Evolutionary conservation across 805 yeast species (phyloP).

Genomic region (Ogataea corticis): DNA sequence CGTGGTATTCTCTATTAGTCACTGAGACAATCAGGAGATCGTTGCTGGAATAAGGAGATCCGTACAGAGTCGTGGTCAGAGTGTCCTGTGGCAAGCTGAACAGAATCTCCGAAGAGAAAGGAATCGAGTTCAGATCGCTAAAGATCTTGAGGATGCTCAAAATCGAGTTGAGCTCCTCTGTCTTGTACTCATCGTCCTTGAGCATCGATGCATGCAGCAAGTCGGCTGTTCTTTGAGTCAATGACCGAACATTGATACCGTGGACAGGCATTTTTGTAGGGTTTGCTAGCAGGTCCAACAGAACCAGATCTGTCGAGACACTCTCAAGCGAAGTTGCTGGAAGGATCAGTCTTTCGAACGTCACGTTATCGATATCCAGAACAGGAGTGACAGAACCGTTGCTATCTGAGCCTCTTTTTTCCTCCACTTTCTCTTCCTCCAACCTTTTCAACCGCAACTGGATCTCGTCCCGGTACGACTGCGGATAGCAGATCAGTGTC

Average conservation of each 20-base stretch:
- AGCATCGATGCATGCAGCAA: constrained; percentile 61
- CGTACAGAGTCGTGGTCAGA: constrained; percentile 25
- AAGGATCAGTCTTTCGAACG: constrained; percentile 26
- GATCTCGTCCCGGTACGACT: constrained; percentile 54
- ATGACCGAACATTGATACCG: constrained; percentile 56
- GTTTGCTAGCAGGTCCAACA: constrained; percentile 30
- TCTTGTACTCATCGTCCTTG: constrained; percentile 20
- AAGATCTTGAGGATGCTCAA: constrained; percentile 35
- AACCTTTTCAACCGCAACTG: constrained; percentile 30
- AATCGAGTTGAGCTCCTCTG: constrained; percentile 38
- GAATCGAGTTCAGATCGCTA: constrained; percentile 31
- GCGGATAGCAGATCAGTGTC: constrained; percentile 62
- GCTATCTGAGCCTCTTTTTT: constrained; percentile 30
- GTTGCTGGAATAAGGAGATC: constrained; percentile 17
- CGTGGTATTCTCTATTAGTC: constrained; percentile 22
- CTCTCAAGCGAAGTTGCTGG: constrained; percentile 31
- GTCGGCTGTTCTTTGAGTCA: constrained; percentile 70
- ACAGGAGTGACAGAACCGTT: constrained; percentile 34
- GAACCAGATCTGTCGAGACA: constrained; percentile 31
- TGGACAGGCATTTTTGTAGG: constrained; percentile 36
- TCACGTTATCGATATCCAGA: constrained; percentile 21
- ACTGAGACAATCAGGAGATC: constrained; percentile 29
- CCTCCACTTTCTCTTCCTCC: constrained; percentile 15
- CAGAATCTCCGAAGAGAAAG: constrained; percentile 34
- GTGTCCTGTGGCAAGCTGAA: constrained; percentile 31